These are phyloP conservation scores for Sphagnum tenellum DNA, from an alignment of 225 moss, liverwort and hornwort genomes.

Conservation along the genomic window DNA sequence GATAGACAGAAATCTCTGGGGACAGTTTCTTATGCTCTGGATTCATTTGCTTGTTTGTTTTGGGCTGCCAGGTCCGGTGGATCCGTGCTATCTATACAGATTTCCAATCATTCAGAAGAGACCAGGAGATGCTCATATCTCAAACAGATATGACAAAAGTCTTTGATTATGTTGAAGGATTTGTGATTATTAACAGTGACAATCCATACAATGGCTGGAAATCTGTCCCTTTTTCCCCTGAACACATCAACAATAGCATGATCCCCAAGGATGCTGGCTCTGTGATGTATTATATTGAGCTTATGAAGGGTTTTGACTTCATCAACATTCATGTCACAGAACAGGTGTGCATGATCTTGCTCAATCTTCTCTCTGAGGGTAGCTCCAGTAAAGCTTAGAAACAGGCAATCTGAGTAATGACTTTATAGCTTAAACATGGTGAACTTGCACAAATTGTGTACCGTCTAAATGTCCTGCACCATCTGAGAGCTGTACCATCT, in stretches of 20 bases:
- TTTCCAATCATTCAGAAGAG: slow-evolving; percentile 9
- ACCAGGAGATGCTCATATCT: slow-evolving; percentile 58
- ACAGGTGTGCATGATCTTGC: slow-evolving; percentile 10
- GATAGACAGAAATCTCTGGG: too few species aligned
- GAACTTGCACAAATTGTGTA: too few species aligned
- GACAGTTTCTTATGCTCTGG: too few species aligned
- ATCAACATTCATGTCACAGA: slow-evolving; percentile 8
- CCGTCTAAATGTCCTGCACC: not conserved
- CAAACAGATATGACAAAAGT: slow-evolving; percentile 16
- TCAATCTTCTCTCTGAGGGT: too few species aligned
- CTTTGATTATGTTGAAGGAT: slow-evolving; percentile 86
- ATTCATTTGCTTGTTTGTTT: too few species aligned
- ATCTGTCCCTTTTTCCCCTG: slow-evolving; percentile 48
- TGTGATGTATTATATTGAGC: slow-evolving; percentile 70
- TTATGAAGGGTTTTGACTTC: slow-evolving; percentile 23
- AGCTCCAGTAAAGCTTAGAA: too few species aligned
- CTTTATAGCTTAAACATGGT: too few species aligned
- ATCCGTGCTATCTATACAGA: slow-evolving; percentile 2
- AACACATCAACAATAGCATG: slow-evolving; percentile 34
- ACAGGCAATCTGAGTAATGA: too few species aligned
- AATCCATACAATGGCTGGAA: slow-evolving; percentile 59
- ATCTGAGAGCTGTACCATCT: not conserved
- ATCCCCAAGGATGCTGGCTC: slow-evolving; percentile 42
- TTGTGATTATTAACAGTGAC: slow-evolving; percentile 61
- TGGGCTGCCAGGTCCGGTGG: not conserved